Base-by-base conservation (phyloP, 495 filamentous ascomycete genomes). In the Elasticomyces elasticus region DNA sequence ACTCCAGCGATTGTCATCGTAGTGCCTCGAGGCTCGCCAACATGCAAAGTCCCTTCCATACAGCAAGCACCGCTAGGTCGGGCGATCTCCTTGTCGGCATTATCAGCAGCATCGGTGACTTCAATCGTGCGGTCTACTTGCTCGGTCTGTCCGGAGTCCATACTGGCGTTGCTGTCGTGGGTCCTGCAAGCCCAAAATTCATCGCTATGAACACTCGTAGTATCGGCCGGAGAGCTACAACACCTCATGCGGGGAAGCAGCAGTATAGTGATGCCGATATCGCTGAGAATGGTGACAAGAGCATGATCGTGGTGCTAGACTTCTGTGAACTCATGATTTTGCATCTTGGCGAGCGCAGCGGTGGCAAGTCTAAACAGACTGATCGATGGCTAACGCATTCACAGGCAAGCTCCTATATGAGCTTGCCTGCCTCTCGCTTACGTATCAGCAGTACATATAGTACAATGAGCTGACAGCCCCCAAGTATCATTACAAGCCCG, bases 381-480 rank as follows among this genome's bases (percentile, higher is more conserved):
- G n/a, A 33, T 33, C 30, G 30, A 7, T 33, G 30, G 30, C 15
- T 33, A 7, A 7, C 7, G 30, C 30, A 33, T 33, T 7, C 30
- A 33, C 15, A 33, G 30, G n/a, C n/a, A n/a, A n/a, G n/a, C n/a
- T n/a, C 20, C 25, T 44, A 70, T 80, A 87, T 10, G 63, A 53
- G 27, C 46, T 58, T 62, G 26, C 41, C 37, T 33, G 45, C 33
- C 0, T 59, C 54, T 33, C 59, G 15, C 35, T 37, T 49, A 35
- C 44, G 59, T 15, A 54, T 22, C 26, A 62, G 24, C 46, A 58
- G n/a, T n/a, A 54, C 22, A 33, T 57, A 62, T 7, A 62, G 45
- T 10, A 17, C 43, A 12, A 62, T 35, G 38, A 62, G 51, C 22
- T 41, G 24, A 28, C 23, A 45, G 10, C 54, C 59, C 2, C 59